Conservation (phyloP, 108 stramenopile species). For the Fistulifera pelliculosa region DNA sequence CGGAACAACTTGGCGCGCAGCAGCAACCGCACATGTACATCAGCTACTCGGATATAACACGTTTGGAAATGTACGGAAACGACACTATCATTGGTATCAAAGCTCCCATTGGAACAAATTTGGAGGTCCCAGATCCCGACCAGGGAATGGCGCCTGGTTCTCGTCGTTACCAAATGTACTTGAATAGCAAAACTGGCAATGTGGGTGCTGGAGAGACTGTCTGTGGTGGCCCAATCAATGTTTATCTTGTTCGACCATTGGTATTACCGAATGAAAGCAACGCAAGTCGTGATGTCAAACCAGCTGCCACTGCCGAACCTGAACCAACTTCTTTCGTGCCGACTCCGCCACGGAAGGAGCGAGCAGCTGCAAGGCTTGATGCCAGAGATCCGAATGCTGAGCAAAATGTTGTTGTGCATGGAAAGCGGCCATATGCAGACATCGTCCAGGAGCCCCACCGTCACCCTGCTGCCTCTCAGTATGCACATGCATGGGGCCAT, state of each 20-base stretch:
- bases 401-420: no score
- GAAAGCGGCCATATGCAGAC: no score
- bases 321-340: no score
- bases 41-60: constrained; percentile 53
- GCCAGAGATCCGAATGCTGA: no score
- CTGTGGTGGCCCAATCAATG: constrained; percentile 41
- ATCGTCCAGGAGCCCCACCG: no score
- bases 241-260: constrained; percentile 42
- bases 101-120: constrained; percentile 79
- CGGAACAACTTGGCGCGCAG: not conserved
- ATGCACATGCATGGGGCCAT: no score
- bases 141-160: constrained; percentile 65
- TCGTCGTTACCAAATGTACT: constrained; percentile 78
- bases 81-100: constrained; percentile 88
- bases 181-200: constrained; percentile 33
- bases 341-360: no score
- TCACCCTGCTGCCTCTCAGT: no score
- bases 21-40: constrained; percentile 44
- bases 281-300: not conserved
- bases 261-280: constrained; percentile 4
- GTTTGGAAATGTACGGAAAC: constrained; percentile 36
- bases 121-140: constrained; percentile 87
- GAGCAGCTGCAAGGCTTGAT: no score
- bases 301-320: no score
- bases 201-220: constrained; percentile 1